Base-by-base conservation (phyloP, 192 early-diverging fungal species). In the Tieghemiomyces parasiticus region DNA sequence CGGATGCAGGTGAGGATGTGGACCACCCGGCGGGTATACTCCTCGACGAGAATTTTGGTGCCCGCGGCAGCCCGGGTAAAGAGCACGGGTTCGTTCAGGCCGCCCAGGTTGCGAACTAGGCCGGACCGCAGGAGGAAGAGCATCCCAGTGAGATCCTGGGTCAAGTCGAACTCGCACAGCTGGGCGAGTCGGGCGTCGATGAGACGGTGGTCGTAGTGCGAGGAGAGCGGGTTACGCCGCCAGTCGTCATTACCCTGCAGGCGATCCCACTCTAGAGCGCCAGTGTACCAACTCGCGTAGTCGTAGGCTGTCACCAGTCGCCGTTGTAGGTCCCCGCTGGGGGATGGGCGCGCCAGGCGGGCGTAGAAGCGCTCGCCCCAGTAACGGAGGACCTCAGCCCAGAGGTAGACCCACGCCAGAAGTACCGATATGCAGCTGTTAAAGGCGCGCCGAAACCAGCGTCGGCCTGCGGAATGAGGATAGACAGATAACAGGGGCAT, bases 31-130 rank as follows among this genome's bases (percentile, higher is more conserved):
- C 78, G 67, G 63, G 85, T 82, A 59, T 91, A 91, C 28, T 84
- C 81, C 65, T 89, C 79, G 63, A 91, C 88, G 45, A 86, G 63
- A 30, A 72, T 60, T 60, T 91, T 91, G 13, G 88, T 88, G 1
- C 79, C 86, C 26, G 77, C 44, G 44, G 76, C 79, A 2, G 77
- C 80, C 35, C 71, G 67, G 24, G 67, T 59, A 60, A 80, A 89
- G 29, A 88, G 60, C 31, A 75, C 70, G 28, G 69, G 68, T 58
- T 88, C 84, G 51, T 71, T 72, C 31, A 91, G 73, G 26, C 84
- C 86, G 25, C 85, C 86, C 44, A 87, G 66, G 61, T 89, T 91
- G 29, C 88, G 63, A 20, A 91, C 64, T 1, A 91, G 61, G 9
- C 85, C 82, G 20, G 77, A 78, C 25, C 78, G 69, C 38, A 89